These are phyloP conservation scores for Skeletonema costatum DNA, from an alignment of 108 stramenopile species.

Conservation along the genomic window DNA sequence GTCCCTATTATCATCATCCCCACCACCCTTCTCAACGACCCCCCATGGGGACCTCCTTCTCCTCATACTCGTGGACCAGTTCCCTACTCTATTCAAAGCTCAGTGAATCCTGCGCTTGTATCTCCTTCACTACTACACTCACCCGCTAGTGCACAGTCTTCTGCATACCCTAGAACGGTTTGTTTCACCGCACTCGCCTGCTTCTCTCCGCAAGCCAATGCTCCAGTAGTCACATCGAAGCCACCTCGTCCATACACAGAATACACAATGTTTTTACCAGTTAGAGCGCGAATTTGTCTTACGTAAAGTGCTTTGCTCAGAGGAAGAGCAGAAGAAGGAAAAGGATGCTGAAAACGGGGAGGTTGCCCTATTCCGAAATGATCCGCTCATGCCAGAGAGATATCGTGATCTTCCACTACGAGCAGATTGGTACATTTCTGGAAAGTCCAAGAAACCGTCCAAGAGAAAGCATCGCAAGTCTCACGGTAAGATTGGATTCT, in stretches of 20 bases:
- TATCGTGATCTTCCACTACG: slow-evolving; percentile 42
- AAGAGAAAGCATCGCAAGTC: slow-evolving; percentile 70
- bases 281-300: slow-evolving; percentile 46
- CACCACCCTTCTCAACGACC: slow-evolving; percentile 9
- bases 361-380: slow-evolving; percentile 29
- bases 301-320: slow-evolving; percentile 22
- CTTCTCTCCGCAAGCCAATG: slow-evolving; percentile 1
- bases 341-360: neutral
- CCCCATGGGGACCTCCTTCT: slow-evolving; percentile 1
- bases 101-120: neutral
- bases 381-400: slow-evolving; percentile 47
- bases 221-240: slow-evolving; percentile 29
- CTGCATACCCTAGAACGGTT: neutral
- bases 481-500: slow-evolving; percentile 82
- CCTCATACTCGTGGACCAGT: slow-evolving; percentile 5
- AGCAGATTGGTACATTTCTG: slow-evolving; percentile 48
- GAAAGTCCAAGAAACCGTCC: slow-evolving; percentile 38
- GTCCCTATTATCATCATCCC: slow-evolving; percentile 7
- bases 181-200: slow-evolving; percentile 3
- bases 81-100: neutral
- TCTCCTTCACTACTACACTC: neutral
- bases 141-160: neutral
- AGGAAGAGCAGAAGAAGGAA: slow-evolving; percentile 4
- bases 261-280: slow-evolving; percentile 53
- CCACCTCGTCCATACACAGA: slow-evolving; percentile 51